Conservation (phyloP, 2,329 filamentous ascomycete species). For the Scortechinia acanthostroma region DNA sequence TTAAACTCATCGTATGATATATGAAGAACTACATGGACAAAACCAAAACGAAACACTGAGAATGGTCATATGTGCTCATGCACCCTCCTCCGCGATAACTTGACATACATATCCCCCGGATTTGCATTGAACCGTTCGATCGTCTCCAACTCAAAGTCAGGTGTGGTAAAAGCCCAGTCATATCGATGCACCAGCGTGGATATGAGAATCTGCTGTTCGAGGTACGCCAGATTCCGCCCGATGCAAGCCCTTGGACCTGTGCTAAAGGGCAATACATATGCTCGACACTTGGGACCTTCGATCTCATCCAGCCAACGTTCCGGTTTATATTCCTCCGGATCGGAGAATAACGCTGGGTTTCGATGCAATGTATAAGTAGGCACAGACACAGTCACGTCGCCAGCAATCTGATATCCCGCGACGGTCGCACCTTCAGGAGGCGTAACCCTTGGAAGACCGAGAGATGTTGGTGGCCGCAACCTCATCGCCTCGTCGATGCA, state of each 20-base stretch:
- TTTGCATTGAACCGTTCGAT: too few relatives aligned
- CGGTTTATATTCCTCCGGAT: background rate
- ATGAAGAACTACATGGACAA: too few relatives aligned
- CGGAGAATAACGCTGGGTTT: background rate
- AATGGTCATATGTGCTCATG: too few relatives aligned
- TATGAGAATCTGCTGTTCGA: background rate
- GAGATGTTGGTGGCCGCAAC: slow-evolving; percentile 24
- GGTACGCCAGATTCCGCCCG: background rate
- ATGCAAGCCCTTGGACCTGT: background rate
- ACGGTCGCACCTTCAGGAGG: slow-evolving; percentile 24
- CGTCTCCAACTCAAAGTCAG: too few relatives aligned
- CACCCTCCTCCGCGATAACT: too few relatives aligned
- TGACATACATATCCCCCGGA: too few relatives aligned
- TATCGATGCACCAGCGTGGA: background rate
- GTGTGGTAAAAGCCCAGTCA: background rate
- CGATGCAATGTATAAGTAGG: slow-evolving; percentile 15
- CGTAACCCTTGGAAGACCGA: slow-evolving; percentile 22
- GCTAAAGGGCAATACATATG: background rate
- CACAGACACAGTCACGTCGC: slow-evolving; percentile 20
- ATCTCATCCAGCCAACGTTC: background rate
- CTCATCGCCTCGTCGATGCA: slow-evolving; percentile 29
- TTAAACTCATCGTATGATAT: too few relatives aligned
- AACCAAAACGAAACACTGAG: too few relatives aligned
- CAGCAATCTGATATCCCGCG: slow-evolving; percentile 21
- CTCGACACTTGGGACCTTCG: background rate